Conservation (phyloP, 23 red algal species). For the Agarophyton chilense region DNA sequence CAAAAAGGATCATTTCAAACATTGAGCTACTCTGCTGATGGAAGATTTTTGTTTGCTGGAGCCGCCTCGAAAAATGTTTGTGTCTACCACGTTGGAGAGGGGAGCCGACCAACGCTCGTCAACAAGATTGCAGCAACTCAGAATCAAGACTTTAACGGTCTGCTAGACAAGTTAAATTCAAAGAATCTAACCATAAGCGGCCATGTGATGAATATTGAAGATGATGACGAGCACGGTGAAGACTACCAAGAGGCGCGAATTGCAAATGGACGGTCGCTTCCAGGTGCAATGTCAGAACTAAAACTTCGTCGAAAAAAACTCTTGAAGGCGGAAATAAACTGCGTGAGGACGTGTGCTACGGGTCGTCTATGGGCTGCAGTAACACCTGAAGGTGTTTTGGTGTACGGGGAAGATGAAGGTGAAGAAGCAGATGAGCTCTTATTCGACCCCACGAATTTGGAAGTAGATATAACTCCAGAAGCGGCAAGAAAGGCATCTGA, state of each 20-base stretch:
- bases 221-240: constrained; percentile 65
- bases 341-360: constrained; percentile 62
- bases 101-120: constrained; percentile 46
- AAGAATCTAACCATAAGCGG: constrained; percentile 70
- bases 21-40: constrained; percentile 87
- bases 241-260: constrained; percentile 41
- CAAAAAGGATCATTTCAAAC: constrained; percentile 57
- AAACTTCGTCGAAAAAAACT: constrained; percentile 54
- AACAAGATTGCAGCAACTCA: constrained; percentile 62
- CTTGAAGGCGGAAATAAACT: constrained; percentile 69
- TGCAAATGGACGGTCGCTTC: constrained; percentile 38
- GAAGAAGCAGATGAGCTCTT: constrained; percentile 61
- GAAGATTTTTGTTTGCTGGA: constrained; percentile 88
- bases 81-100: constrained; percentile 74
- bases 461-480: constrained; percentile 88
- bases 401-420: constrained; percentile 60
- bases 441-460: constrained; percentile 94
- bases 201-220: constrained; percentile 62
- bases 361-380: constrained; percentile 83
- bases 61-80: constrained; percentile 72
- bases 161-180: constrained; percentile 75
- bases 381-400: constrained; percentile 90
- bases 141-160: constrained; percentile 84
- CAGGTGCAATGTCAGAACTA: constrained; percentile 58
- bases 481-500: constrained; percentile 50